Percentiles rank a stretch among this genome's conserved stretches.
Evolutionary conservation across 2,329 filamentous ascomycete genomes (phyloP).

Genomic region (Penicillium olsonii): DNA sequence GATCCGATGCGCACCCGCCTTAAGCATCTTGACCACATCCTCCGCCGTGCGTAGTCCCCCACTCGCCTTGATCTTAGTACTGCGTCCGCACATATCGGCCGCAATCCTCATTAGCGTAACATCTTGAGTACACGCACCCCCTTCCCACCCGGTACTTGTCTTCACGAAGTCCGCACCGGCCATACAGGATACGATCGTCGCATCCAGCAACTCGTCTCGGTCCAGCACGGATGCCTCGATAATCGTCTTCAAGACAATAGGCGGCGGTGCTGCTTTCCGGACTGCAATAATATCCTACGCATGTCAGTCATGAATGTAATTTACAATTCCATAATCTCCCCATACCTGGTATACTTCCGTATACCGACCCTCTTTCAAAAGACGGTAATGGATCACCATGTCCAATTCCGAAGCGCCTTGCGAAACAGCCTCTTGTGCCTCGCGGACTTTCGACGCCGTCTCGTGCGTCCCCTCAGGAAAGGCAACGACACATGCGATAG

Average conservation of each 20-base stretch:
- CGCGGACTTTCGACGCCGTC: conserved; percentile 52
- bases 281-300: conserved; percentile 52
- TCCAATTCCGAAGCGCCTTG: conserved; percentile 59
- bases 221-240: conserved; percentile 59
- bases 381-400: conserved; percentile 58
- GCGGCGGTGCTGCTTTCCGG: conserved; percentile 47
- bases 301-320: too few relatives aligned
- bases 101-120: conserved; percentile 57
- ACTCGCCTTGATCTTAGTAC: conserved; percentile 59
- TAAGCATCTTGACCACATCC: conserved; percentile 56
- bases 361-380: conserved; percentile 50
- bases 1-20: conserved; percentile 58
- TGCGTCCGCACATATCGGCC: conserved; percentile 45
- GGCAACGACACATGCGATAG: conserved; percentile 59
- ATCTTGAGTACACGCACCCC: conserved; percentile 55
- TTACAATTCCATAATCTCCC: not conserved
- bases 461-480: conserved; percentile 62
- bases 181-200: conserved; percentile 52
- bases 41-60: conserved; percentile 56
- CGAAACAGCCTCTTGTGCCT: conserved; percentile 52
- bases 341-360: conserved; percentile 49
- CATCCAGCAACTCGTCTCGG: conserved; percentile 54
- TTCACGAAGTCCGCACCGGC: conserved; percentile 62
- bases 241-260: conserved; percentile 57
- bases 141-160: conserved; percentile 62